Percentiles rank a stretch among this genome's conserved stretches.
Conservation (phyloP, 2,329 filamentous ascomycete genomes). For the Neurospora crassa region DNA sequence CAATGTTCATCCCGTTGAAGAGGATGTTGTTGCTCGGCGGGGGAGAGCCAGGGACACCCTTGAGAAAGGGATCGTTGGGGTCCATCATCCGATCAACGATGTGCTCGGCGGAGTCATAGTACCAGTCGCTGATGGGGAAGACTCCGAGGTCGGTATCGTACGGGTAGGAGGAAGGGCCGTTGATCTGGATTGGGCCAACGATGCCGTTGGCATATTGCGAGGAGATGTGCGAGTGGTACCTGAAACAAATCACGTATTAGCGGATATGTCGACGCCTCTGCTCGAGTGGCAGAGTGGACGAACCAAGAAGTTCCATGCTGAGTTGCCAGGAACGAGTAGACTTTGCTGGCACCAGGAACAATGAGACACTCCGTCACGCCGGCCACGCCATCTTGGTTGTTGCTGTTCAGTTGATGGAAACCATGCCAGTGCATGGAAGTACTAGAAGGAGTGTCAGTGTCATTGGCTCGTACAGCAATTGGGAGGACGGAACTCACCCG, state of each 20-base stretch:
- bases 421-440: slow-evolving; percentile 38
- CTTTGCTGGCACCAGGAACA: slow-evolving; percentile 22
- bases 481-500: slow-evolving; percentile 1
- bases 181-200: slow-evolving; percentile 37
- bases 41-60: slow-evolving; percentile 13
- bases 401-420: slow-evolving; percentile 31
- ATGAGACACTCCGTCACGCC: slow-evolving; percentile 33
- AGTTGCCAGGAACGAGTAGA: slow-evolving; percentile 23
- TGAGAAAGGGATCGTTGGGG: slow-evolving; percentile 12
- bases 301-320: slow-evolving; percentile 27
- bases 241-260: neutral
- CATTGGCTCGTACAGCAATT: neutral
- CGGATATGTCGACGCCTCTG: neutral
- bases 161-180: slow-evolving; percentile 27
- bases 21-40: slow-evolving; percentile 27
- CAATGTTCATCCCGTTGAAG: slow-evolving; percentile 33
- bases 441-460: slow-evolving; percentile 10
- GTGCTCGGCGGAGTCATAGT: slow-evolving; percentile 23
- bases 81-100: slow-evolving; percentile 2
- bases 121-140: slow-evolving; percentile 44
- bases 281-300: neutral
- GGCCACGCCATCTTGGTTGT: slow-evolving; percentile 31
- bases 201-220: slow-evolving; percentile 41
- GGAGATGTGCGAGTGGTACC: slow-evolving; percentile 40
- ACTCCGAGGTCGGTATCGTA: slow-evolving; percentile 45